Base-by-base conservation (phyloP, 805 yeast species). In the Cephaloascus albidus region DNA sequence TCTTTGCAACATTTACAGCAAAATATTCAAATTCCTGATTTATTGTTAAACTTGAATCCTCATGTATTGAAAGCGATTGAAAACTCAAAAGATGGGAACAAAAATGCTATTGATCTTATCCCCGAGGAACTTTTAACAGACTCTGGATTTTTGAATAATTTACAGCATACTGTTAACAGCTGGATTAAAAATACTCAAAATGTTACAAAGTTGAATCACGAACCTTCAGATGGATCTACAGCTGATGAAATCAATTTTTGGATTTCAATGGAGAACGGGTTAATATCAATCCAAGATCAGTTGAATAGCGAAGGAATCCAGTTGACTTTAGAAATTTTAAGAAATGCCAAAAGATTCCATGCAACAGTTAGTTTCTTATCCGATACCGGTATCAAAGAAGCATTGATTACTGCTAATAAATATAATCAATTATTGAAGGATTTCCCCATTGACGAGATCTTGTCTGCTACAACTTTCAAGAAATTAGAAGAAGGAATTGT, bases 231-330 rank as follows among this genome's bases (percentile, higher is more conserved):
- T 20, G 87, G 85, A 2, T 59, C 76, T 0, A 61, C 77, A 0
- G 47, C 58, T 2, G 87, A 82, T 33, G 97, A 89, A 50, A 65
- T 83, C 3, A 74, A 70, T 36, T 88, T 84, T 47, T 89, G 97
- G 97, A 60, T 65, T 6, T 73, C 86, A 0, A 66, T 85, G 63
- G 90, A 85, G 48, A 51, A 58, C 2, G 79, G 85, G 0, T 61
- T 89, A 34, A 41, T 48, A 2, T 61, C 77, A 1, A 66, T 85
- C 1, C 72, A 74, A 39, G 63, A 65, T 1, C 95, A 87, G 51
- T 56, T 85, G 1, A 55, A 66, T 3, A 62, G 74, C 1, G 65
- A 68, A 0, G 79, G 75, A 28, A 74, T 86, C 1, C 60, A 57
- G 17, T 54, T 72, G 6, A 76, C 93, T 0, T 57, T 87, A 12